These are phyloP conservation scores for Trifolium repens DNA, from an alignment of 306 rosid genomes.

Conservation along the genomic window DNA sequence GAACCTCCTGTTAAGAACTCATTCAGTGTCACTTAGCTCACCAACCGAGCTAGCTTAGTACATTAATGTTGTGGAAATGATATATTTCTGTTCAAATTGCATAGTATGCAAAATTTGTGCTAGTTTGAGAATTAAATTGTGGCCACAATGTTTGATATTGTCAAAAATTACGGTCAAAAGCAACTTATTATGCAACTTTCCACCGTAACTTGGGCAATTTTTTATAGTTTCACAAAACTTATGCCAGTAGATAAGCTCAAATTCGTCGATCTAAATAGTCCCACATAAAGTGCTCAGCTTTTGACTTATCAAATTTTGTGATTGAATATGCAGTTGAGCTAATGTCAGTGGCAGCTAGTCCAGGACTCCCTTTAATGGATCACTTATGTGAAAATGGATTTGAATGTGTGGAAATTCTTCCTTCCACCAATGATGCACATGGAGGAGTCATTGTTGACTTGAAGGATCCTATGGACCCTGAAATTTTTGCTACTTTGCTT, in stretches of 20 bases:
- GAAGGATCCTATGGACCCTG: slow-evolving; percentile 52
- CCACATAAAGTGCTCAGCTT: too few species aligned
- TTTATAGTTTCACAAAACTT: too few species aligned
- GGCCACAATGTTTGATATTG: background rate
- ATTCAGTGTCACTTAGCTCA: too few species aligned
- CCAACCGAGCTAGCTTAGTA: too few species aligned
- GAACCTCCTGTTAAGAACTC: too few species aligned
- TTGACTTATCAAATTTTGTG: background rate
- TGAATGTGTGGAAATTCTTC: slow-evolving; percentile 45
- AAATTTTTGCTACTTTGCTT: slow-evolving; percentile 49
- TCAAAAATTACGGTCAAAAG: background rate
- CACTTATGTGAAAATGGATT: slow-evolving; percentile 46
- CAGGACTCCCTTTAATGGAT: slow-evolving; percentile 35
- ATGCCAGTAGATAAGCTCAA: too few species aligned
- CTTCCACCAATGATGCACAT: slow-evolving; percentile 49
- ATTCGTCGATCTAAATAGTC: too few species aligned
- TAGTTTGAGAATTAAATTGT: background rate
- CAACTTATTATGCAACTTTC: background rate
- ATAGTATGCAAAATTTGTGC: background rate
- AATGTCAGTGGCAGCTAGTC: slow-evolving; percentile 50
- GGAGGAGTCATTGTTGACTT: slow-evolving; percentile 63
- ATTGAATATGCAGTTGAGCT: slow-evolving; percentile 32
- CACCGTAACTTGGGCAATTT: background rate
- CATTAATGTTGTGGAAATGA: slow-evolving; percentile 9
- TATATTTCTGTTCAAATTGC: slow-evolving; percentile 1